Base-by-base conservation (phyloP, 208 protist genomes). In the Porcisia deanei region DNA sequence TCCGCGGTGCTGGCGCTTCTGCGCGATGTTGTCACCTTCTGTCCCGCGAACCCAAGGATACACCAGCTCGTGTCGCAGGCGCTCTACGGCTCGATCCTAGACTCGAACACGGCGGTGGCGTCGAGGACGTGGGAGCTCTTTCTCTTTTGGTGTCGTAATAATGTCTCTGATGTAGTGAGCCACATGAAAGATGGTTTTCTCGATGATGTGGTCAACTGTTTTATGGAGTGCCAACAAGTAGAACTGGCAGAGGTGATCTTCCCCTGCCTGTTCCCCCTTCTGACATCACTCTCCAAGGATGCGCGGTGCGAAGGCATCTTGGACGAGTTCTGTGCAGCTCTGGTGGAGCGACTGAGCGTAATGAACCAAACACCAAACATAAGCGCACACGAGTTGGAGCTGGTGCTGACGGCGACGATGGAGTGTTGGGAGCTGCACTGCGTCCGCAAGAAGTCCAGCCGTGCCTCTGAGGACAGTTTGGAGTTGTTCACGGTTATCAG, bases 391-490 rank as follows among this genome's bases (percentile, higher is more conserved):
- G 93, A 96, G 73, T 76, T 95, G 47, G 65, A 71, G 20, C 79
- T 93, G n/a, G 83, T 95, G n/a, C 66, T 93, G 14, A 76, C 63
- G 2, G 84, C 94, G 1, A 67, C 92, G 39, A 71, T 94, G 74
- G 84, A 92, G 84, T 86, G 85, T 58, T 97, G 94, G 94, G 91
- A 94, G 80, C 87, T 97, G 61, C 87, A 93, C 49, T 94, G 90
- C 54, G 80, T 97, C 43, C 94, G 94, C 59, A 81, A 86, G 68
- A 85, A 80, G 67, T 79, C 69, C 41, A 85, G 41, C 34, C 82
- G 71, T 9, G 68, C 25, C 1, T 72, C 82, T 70, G 78, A 77
- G 43, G 90, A 97, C 57, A 84, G 83, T 43, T 73, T 81, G 49
- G 89, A 91, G 77, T 83, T 97, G 30, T 92, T 96, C 80, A 87